Conservation (phyloP, 1,284 basidiomycete genomes). For the Boletus hoseneyae region DNA sequence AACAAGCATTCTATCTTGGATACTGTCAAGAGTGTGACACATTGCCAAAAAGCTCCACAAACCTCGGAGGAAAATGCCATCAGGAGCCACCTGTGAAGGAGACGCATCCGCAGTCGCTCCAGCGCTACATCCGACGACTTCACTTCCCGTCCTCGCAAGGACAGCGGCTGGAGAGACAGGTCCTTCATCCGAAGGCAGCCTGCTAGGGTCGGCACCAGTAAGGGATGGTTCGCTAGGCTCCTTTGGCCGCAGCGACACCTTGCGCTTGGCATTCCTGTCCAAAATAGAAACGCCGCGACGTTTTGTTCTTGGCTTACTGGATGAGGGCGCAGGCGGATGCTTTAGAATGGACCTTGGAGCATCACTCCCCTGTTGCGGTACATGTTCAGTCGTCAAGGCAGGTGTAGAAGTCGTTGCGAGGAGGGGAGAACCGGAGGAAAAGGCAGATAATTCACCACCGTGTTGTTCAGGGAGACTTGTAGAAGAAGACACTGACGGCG, state of each 20-base stretch:
- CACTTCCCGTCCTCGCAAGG: constrained; percentile 49
- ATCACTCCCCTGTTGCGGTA: constrained; percentile 4
- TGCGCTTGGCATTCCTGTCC: constrained; percentile 12
- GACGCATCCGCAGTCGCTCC: constrained; percentile 43
- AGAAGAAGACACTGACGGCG: constrained; percentile 16
- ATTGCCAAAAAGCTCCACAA: constrained; percentile 11
- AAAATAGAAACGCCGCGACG: constrained; percentile 18
- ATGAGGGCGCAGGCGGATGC: constrained; percentile 6
- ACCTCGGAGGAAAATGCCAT: constrained; percentile 64
- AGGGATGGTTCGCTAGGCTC: background rate
- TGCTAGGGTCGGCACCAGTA: background rate
- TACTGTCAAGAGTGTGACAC: constrained; percentile 16
- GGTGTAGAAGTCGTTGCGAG: constrained; percentile 13
- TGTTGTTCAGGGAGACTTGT: constrained; percentile 16
- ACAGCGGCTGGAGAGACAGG: constrained; percentile 59
- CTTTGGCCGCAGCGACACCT: constrained; percentile 3
- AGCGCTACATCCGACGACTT: constrained; percentile 58
- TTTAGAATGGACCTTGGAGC: constrained; percentile 29
- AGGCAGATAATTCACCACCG: constrained; percentile 11
- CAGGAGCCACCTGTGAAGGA: constrained; percentile 31
- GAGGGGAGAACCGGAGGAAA: constrained; percentile 27
- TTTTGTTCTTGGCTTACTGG: constrained; percentile 9
- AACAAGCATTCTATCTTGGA: constrained; percentile 80
- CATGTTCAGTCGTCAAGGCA: constrained; percentile 9
- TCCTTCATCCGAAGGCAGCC: constrained; percentile 31